These are phyloP conservation scores for Ophiocordyceps unilateralis DNA, from an alignment of 2,329 filamentous ascomycete genomes.

Conservation along the genomic window DNA sequence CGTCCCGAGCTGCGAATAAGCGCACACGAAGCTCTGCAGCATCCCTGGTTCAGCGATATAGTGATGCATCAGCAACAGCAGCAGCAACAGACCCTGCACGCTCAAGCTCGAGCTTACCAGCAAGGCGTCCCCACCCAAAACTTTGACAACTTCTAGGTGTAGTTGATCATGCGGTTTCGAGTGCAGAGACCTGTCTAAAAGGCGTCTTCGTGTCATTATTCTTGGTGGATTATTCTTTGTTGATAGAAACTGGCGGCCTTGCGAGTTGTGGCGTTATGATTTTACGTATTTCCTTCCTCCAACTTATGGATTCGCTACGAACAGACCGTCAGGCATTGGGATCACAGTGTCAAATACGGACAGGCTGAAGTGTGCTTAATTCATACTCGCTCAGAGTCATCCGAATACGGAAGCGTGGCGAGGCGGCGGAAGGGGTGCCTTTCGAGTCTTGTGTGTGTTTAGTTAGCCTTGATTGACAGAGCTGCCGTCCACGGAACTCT, in stretches of 20 bases:
- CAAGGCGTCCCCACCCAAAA: slow-evolving; percentile 21
- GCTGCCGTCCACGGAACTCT: slow-evolving; percentile 36
- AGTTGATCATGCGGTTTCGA: background rate
- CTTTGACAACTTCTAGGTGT: slow-evolving; percentile 18
- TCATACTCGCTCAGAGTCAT: background rate
- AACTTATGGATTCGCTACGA: background rate
- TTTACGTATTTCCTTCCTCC: background rate
- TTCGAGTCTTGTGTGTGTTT: background rate
- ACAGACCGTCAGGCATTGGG: background rate
- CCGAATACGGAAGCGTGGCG: background rate
- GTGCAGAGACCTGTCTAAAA: background rate
- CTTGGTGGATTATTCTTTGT: background rate
- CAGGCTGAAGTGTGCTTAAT: too few species aligned
- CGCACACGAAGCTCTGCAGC: slow-evolving; percentile 69
- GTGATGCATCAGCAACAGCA: slow-evolving; percentile 37
- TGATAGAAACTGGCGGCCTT: background rate
- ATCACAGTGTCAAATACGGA: too few species aligned
- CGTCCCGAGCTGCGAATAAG: slow-evolving; percentile 83
- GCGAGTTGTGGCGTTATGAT: background rate
- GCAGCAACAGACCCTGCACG: slow-evolving; percentile 24
- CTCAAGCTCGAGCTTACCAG: slow-evolving; percentile 22
- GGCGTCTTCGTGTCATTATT: background rate
- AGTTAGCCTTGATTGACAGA: slow-evolving; percentile 22
- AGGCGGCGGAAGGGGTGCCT: background rate
- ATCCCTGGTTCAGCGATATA: slow-evolving; percentile 81